A percentile compares a stretch with the other conserved stretches of the same genome.
These are phyloP conservation scores for Venturia carpophila DNA, from an alignment of 2,329 filamentous ascomycete species.

Conservation along the genomic window DNA sequence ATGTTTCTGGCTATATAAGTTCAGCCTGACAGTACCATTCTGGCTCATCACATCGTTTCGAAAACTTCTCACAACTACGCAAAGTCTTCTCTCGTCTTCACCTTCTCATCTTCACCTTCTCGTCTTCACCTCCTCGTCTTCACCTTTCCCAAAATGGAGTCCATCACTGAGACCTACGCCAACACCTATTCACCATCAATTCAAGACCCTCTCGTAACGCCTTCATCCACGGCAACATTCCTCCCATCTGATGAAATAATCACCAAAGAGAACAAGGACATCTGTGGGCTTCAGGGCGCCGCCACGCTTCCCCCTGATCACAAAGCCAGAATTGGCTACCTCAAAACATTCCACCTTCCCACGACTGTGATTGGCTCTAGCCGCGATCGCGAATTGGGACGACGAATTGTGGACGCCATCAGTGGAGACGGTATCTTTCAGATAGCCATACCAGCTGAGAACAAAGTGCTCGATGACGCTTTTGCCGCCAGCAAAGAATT, in stretches of 20 bases:
- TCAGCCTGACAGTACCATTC: neutral
- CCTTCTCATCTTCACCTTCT: no score
- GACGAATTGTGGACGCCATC: constrained; percentile 38
- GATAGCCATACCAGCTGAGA: constrained; percentile 36
- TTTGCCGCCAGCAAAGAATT: constrained; percentile 34
- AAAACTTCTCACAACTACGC: neutral
- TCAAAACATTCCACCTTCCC: constrained; percentile 40
- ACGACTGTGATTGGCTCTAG: constrained; percentile 29
- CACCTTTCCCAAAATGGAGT: no score
- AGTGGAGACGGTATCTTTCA: constrained; percentile 42
- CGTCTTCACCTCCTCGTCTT: neutral
- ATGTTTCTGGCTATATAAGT: neutral
- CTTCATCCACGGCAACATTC: neutral
- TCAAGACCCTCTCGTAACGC: neutral
- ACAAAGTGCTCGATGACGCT: constrained; percentile 32
- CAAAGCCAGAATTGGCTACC: constrained; percentile 26
- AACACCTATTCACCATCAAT: neutral
- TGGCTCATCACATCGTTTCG: neutral
- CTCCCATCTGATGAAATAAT: neutral
- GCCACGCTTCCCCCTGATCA: constrained; percentile 26
- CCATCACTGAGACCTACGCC: neutral
- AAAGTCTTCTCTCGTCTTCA: neutral
- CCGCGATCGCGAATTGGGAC: constrained; percentile 33
- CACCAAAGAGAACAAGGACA: neutral
- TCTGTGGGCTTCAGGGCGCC: constrained; percentile 8